Percentiles rank a stretch among this genome's conserved stretches.
These are phyloP conservation scores for Leccinum obscurum DNA, from an alignment of 768 basidiomycete species.

Conservation along the genomic window DNA sequence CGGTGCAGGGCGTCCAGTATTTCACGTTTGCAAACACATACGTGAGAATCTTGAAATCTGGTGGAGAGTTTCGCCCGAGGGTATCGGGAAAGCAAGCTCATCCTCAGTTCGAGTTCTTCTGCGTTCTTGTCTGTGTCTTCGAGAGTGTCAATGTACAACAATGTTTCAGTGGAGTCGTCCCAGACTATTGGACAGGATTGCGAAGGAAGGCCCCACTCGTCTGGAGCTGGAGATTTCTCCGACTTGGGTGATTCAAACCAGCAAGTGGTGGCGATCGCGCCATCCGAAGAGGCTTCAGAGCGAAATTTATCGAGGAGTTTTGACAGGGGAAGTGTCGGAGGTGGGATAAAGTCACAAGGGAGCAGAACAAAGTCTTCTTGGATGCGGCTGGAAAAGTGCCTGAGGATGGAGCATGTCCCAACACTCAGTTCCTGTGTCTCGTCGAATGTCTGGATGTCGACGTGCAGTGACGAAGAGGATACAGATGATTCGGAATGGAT, in stretches of 20 bases:
- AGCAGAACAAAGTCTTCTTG: slow-evolving; percentile 85
- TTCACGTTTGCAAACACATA: slow-evolving; percentile 80
- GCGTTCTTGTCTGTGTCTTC: slow-evolving; percentile 66
- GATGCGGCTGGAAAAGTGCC: slow-evolving; percentile 75
- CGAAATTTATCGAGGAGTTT: slow-evolving; percentile 81
- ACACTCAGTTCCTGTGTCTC: slow-evolving; percentile 63
- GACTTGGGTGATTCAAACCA: slow-evolving; percentile 55
- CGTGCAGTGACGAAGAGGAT: slow-evolving; percentile 57
- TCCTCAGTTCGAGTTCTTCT: slow-evolving; percentile 72
- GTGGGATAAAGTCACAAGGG: slow-evolving; percentile 89
- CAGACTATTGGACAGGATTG: slow-evolving; percentile 58
- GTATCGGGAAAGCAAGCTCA: slow-evolving; percentile 77
- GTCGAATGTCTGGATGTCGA: slow-evolving; percentile 81
- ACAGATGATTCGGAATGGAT: slow-evolving; percentile 76
- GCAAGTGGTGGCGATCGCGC: slow-evolving; percentile 62
- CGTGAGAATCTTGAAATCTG: slow-evolving; percentile 80
- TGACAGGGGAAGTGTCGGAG: slow-evolving; percentile 67
- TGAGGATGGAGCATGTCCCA: slow-evolving; percentile 75
- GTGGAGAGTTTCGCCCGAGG: slow-evolving; percentile 69
- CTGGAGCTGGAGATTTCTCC: slow-evolving; percentile 56
- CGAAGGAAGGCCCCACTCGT: slow-evolving; percentile 63
- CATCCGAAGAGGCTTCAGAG: slow-evolving; percentile 61
- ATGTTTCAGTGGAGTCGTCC: slow-evolving; percentile 63
- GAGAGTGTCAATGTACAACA: slow-evolving; percentile 72
- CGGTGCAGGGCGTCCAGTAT: slow-evolving; percentile 71